Evolutionary conservation across 208 protist genomes (phyloP).

Genomic region (Wallacemonas sp.): DNA sequence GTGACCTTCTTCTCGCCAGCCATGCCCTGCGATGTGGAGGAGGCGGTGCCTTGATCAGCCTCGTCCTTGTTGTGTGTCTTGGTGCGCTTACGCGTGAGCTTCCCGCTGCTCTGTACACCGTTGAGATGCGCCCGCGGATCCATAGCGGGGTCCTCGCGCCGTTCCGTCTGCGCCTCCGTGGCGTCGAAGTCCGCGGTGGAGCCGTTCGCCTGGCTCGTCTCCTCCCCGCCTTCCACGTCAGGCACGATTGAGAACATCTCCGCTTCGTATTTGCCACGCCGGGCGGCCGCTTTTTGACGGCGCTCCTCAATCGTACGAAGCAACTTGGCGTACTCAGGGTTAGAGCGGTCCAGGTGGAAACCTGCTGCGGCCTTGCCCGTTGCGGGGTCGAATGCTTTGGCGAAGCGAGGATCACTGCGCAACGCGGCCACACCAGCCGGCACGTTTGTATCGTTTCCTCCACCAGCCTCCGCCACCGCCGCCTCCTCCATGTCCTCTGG

Average conservation of each 20-base stretch:
- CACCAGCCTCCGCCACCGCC: slow-evolving; percentile 4
- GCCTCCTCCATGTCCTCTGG: slow-evolving; percentile 21
- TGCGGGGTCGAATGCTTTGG: slow-evolving; percentile 49
- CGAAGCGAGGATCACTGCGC: slow-evolving; percentile 73
- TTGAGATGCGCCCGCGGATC: slow-evolving; percentile 61
- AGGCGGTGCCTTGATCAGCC: slow-evolving; percentile 4
- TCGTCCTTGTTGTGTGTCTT: slow-evolving; percentile 5
- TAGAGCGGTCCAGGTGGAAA: slow-evolving; percentile 74
- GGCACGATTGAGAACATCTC: slow-evolving; percentile 81
- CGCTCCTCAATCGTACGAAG: slow-evolving; percentile 79
- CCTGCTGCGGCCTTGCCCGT: slow-evolving; percentile 35
- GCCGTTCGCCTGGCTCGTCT: slow-evolving; percentile 12
- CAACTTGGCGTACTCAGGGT: slow-evolving; percentile 84
- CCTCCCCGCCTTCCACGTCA: slow-evolving; percentile 27
- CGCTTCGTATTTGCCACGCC: slow-evolving; percentile 70
- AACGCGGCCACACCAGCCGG: slow-evolving; percentile 21
- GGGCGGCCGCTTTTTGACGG: slow-evolving; percentile 58
- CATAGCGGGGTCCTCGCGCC: slow-evolving; percentile 29
- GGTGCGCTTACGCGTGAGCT: slow-evolving; percentile 20
- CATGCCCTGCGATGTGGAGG: slow-evolving; percentile 12
- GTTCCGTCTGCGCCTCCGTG: not conserved
- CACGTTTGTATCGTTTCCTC: not conserved
- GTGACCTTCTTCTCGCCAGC: slow-evolving; percentile 43
- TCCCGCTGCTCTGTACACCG: slow-evolving; percentile 80
- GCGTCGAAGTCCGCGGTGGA: not conserved